phyloP scores from a whole-genome alignment of 768 basidiomycete genomes.

The Botryobasidium botryosum region DNA sequence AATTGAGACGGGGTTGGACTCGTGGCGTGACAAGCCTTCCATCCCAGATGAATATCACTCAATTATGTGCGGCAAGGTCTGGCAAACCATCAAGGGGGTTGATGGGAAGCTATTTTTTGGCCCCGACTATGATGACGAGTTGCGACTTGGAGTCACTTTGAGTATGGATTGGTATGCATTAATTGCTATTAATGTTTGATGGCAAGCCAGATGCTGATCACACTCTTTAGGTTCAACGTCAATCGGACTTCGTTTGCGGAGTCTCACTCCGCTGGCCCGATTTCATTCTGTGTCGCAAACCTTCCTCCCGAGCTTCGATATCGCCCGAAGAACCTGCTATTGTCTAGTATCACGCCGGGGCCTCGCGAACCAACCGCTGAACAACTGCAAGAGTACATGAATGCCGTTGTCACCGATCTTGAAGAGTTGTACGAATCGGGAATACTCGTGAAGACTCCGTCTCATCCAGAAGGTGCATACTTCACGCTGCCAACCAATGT shows the following conservation, averaged over 20 bases:
- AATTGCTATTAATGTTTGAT: too few relatives aligned
- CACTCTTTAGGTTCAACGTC: constrained; percentile 2
- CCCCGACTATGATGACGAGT: neutral
- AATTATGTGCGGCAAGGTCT: constrained; percentile 2
- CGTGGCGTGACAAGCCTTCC: neutral
- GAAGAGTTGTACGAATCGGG: constrained; percentile 17
- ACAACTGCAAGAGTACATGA: constrained; percentile 17
- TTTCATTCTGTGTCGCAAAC: constrained; percentile 5
- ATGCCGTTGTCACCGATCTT: constrained; percentile 19
- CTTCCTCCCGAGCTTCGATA: constrained; percentile 18
- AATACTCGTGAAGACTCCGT: too few relatives aligned
- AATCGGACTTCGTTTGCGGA: neutral
- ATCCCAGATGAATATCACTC: too few relatives aligned
- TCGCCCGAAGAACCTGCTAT: constrained; percentile 12
- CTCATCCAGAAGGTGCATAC: constrained; percentile 9
- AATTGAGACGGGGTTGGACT: neutral
- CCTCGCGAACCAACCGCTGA: constrained; percentile 18
- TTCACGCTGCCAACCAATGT: constrained; percentile 13
- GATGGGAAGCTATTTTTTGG: constrained; percentile 2
- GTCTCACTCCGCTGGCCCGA: neutral
- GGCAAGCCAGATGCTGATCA: too few relatives aligned
- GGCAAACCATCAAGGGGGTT: constrained; percentile 1
- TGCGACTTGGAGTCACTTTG: neutral
- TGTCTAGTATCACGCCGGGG: constrained; percentile 16
- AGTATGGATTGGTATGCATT: constrained; percentile 4